Evolutionary conservation across 2,329 filamentous ascomycete genomes (phyloP), one percentile per base, ranked within the genome.

Genomic region (Plectosphaerella plurivora): DNA sequence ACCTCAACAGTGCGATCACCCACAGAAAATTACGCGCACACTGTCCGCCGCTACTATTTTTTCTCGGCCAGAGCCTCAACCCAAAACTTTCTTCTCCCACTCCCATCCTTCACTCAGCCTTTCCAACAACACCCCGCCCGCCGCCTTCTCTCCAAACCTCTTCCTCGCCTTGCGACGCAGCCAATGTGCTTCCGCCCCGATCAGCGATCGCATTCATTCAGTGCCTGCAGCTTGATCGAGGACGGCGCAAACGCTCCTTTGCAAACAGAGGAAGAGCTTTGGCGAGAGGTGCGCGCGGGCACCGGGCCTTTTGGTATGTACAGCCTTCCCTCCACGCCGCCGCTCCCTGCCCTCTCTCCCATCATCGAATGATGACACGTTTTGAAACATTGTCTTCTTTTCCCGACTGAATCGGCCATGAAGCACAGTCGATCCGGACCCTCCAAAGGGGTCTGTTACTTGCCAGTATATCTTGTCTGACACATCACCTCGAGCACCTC

Each of bases 381-480:
- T 68, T 68, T 72, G 67, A 75, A 73, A 78, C 76, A 75, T 72
- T 76, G 78, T 87, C 88, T 91, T 91, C 88, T 90, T 91, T 91
- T 88, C 86, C 86, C 81, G 85, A 79, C 87, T 75, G 87, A 92
- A 81, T 90, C 88, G 88, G 84, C 87, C 86, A 86, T 92, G 88
- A 91, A 83, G 85, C 89, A 86, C 68, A 75, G 77, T 80, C 81
- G 87, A 75, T 81, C 76, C 83, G 85, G 86, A 83, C 76, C 73
- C 73, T 67, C 69, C 65, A 76, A 68, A 77, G 70, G 67, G 70
- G 79, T 83, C 85, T 89, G 88, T 87, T 91, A 91, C 88, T 91
- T 89, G 88, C 88, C 88, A 92, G 88, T 91, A 91, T 86, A 77
- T 73, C 75, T 81, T 84, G 84, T 89, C 88, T 91, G 88, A 91